Percentiles rank a stretch among this genome's conserved stretches.
These are phyloP conservation scores for Dioszegia crocea DNA, from an alignment of 768 basidiomycete species.

Conservation along the genomic window DNA sequence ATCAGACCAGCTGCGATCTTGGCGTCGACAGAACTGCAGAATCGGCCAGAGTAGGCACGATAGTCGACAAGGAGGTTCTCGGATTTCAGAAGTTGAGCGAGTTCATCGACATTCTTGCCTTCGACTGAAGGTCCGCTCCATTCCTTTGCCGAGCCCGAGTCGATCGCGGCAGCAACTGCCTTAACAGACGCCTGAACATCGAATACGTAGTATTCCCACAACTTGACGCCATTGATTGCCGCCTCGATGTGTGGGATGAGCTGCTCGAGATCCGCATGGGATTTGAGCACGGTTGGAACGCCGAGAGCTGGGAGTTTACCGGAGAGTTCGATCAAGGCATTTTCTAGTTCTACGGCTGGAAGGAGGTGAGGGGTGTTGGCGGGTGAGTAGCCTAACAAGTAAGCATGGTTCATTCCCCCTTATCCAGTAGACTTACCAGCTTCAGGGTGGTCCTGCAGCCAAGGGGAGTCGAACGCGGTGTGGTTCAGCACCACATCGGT, in stretches of 20 bases:
- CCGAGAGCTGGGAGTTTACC: constrained; percentile 60
- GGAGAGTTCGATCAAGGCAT: constrained; percentile 78
- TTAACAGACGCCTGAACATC: constrained; percentile 64
- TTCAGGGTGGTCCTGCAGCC: constrained; percentile 91
- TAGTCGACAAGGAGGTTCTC: constrained; percentile 61
- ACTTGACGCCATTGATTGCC: constrained; percentile 61
- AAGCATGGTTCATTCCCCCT: neutral
- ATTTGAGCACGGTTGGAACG: constrained; percentile 67
- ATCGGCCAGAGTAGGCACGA: constrained; percentile 59
- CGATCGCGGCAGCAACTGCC: constrained; percentile 59
- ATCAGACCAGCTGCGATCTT: constrained; percentile 69
- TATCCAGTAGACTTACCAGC: constrained; percentile 61
- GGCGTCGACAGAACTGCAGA: constrained; percentile 63
- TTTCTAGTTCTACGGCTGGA: constrained; percentile 88
- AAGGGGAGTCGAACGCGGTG: constrained; percentile 87
- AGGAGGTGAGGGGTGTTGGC: constrained; percentile 84
- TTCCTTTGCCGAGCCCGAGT: constrained; percentile 41
- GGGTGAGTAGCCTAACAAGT: constrained; percentile 71
- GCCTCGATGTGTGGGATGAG: constrained; percentile 64
- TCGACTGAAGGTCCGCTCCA: constrained; percentile 64
- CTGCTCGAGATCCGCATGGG: constrained; percentile 63
- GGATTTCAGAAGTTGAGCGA: constrained; percentile 62
- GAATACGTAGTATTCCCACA: constrained; percentile 95
- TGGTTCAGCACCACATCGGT: constrained; percentile 98
- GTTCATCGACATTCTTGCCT: constrained; percentile 61